Evolutionary conservation across 108 stramenopile genomes (phyloP).

Genomic region (Epipyxis sp.): DNA sequence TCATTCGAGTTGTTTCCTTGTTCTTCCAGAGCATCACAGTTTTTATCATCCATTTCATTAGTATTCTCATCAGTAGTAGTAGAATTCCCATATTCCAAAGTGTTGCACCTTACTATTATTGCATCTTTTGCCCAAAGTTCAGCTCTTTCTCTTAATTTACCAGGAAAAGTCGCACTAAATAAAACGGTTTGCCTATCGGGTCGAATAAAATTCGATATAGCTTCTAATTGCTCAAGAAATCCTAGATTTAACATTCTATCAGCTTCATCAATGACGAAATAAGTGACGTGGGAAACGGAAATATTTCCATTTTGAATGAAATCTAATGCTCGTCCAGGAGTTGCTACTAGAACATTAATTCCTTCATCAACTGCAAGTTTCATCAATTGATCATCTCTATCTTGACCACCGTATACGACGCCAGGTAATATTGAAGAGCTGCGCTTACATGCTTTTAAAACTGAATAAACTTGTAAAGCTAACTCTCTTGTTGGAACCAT

Average conservation of each 20-base stretch:
- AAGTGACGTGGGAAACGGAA: too few species aligned
- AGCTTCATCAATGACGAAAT: constrained; percentile 24
- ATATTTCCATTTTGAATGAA: not conserved
- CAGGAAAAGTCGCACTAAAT: constrained; percentile 37
- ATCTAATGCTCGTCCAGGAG: constrained; percentile 78
- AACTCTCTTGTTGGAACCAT: constrained; percentile 32
- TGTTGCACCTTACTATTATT: not conserved
- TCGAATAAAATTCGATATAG: not conserved
- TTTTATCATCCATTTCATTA: too few species aligned
- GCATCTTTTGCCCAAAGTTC: not conserved
- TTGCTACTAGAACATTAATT: constrained; percentile 80
- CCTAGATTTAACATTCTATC: constrained; percentile 35
- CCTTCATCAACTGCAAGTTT: constrained; percentile 28
- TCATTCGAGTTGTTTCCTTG: too few species aligned
- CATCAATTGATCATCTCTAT: not conserved
- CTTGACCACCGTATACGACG: constrained; percentile 20
- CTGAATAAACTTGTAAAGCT: constrained; percentile 5
- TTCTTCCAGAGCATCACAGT: too few species aligned
- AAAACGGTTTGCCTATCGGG: constrained; percentile 12
- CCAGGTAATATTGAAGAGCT: not conserved
- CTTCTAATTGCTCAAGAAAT: constrained; percentile 35
- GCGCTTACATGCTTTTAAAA: not conserved
- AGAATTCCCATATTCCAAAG: too few species aligned
- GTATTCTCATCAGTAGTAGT: too few species aligned
- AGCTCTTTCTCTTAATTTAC: not conserved